Conservation (phyloP, 306 rosid species). For the Carpinus viminea region DNA sequence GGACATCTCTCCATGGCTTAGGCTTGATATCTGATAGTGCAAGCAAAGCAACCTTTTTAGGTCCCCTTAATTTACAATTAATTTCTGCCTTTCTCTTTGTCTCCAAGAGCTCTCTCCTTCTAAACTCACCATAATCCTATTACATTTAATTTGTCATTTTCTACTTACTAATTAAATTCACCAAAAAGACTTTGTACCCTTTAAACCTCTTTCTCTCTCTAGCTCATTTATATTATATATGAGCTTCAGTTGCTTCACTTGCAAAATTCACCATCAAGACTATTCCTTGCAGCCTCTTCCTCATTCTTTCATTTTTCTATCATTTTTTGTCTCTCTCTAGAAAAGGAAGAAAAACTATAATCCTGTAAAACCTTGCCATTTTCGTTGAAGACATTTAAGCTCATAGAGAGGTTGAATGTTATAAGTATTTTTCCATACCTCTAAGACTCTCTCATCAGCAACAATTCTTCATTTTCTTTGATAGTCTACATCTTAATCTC, state of each 20-base stretch:
- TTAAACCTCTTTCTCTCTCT: constrained; percentile 12
- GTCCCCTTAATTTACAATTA: constrained; percentile 1
- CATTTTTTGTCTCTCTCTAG: background rate
- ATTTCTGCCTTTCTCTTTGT: constrained; percentile 12
- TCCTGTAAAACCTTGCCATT: background rate
- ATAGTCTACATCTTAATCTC: background rate
- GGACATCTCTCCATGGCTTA: constrained; percentile 10
- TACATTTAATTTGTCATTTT: background rate
- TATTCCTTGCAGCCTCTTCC: constrained; percentile 12
- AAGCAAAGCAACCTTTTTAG: constrained; percentile 45
- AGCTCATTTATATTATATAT: background rate
- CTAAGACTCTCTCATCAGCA: background rate
- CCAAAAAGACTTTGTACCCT: background rate
- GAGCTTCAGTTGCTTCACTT: constrained; percentile 49
- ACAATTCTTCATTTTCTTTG: background rate
- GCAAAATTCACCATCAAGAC: constrained; percentile 42
- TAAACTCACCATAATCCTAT: background rate
- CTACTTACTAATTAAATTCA: background rate
- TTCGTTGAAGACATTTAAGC: background rate
- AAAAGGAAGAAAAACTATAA: background rate
- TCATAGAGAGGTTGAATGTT: background rate
- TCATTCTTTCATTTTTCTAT: constrained; percentile 6
- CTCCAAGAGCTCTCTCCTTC: constrained; percentile 3
- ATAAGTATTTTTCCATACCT: background rate
- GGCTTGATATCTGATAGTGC: constrained; percentile 35